Evolutionary conservation across 2,329 filamentous ascomycete genomes (phyloP).

Genomic region (Akanthomyces muscarius): DNA sequence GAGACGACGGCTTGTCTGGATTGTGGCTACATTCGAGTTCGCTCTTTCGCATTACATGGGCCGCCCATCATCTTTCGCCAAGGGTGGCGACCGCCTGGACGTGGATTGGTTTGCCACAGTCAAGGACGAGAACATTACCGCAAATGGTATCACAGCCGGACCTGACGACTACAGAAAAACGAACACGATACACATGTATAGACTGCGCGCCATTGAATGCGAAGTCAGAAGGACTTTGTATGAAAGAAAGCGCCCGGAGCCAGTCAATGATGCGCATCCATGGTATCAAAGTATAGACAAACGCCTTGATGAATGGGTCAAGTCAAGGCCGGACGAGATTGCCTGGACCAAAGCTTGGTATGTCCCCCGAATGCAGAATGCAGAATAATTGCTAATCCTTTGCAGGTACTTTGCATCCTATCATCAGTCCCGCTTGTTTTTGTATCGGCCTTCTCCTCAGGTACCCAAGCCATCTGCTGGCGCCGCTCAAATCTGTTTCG

Average conservation of each 20-base stretch:
- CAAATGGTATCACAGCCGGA: constrained; percentile 67
- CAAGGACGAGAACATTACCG: constrained; percentile 78
- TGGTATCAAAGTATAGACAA: constrained; percentile 81
- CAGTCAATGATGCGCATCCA: constrained; percentile 73
- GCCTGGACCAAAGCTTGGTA: constrained; percentile 77
- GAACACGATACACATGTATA: constrained; percentile 88
- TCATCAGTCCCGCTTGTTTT: constrained; percentile 82
- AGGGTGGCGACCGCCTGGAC: constrained; percentile 75
- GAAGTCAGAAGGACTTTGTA: constrained; percentile 86
- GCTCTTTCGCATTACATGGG: constrained; percentile 85
- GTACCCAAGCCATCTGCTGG: constrained; percentile 75
- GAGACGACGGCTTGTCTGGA: constrained; percentile 85
- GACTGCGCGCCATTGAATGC: constrained; percentile 81
- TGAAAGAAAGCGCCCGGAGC: constrained; percentile 73
- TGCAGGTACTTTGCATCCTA: constrained; percentile 62
- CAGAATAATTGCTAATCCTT: constrained; percentile 11
- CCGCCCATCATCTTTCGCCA: constrained; percentile 79
- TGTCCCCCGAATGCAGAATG: constrained; percentile 28
- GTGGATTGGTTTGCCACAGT: constrained; percentile 80
- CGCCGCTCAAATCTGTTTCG: constrained; percentile 79
- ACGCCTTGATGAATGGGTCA: constrained; percentile 74
- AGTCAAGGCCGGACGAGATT: constrained; percentile 67
- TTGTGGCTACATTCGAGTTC: constrained; percentile 81
- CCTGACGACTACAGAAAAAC: constrained; percentile 77
- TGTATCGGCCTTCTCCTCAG: constrained; percentile 89